Conservation (phyloP, 1,139 yeast genomes). For the Yamadazyma jaroonii region DNA sequence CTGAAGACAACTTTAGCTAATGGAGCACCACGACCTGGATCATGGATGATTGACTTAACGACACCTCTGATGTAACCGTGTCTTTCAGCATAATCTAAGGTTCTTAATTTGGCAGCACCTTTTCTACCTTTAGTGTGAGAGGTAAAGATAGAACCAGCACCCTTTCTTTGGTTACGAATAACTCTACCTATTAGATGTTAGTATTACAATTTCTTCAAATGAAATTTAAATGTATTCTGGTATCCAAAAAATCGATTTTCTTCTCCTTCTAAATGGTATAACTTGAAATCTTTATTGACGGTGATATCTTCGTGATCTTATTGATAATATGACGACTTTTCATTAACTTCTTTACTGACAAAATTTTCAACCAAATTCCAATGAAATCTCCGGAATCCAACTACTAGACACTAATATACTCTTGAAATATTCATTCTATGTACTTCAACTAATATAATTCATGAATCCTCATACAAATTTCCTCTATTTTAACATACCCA, state of each 20-base stretch:
- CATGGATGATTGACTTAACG: conserved; percentile 98
- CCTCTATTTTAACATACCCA: conserved; percentile 16
- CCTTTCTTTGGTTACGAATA: conserved; percentile 99
- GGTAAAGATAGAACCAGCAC: conserved; percentile 99
- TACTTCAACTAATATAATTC: too few species aligned
- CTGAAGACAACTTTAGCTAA: conserved; percentile 98
- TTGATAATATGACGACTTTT: too few species aligned
- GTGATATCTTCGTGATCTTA: too few species aligned
- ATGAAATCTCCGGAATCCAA: too few species aligned
- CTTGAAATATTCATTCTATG: too few species aligned
- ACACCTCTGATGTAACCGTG: conserved; percentile 99
- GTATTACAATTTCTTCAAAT: neutral
- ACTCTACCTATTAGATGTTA: conserved; percentile 72
- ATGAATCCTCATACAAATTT: neutral
- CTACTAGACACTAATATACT: too few species aligned
- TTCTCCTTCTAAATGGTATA: too few species aligned
- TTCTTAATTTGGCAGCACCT: conserved; percentile 99
- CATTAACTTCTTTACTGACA: too few species aligned
- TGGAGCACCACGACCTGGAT: conserved; percentile 99
- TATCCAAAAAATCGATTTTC: too few species aligned
- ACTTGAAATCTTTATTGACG: too few species aligned
- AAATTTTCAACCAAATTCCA: too few species aligned
- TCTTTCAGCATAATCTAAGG: conserved; percentile 98
- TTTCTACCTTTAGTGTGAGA: conserved; percentile 99
- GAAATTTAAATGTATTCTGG: too few species aligned